phyloP scores from a whole-genome alignment of 208 protist species.

The Trypanosoma boissoni region DNA sequence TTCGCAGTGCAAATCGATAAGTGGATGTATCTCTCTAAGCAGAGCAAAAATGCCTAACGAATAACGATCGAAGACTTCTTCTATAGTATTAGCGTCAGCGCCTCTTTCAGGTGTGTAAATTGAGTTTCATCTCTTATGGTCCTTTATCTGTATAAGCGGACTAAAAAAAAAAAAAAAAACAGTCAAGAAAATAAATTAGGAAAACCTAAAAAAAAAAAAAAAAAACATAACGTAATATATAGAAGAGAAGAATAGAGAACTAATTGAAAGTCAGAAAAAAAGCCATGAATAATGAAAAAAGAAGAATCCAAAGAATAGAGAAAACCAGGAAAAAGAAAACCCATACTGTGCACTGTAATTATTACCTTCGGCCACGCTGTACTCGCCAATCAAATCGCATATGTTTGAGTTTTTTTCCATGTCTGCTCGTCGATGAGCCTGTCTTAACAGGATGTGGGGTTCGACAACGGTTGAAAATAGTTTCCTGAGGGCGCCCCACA shows the following conservation, averaged over 20 bases:
- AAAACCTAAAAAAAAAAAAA: not conserved
- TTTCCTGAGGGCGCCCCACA: conserved; percentile 67
- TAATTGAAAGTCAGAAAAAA: too few species aligned
- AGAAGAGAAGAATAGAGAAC: not conserved
- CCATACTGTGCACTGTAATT: not conserved
- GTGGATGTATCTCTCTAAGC: too few species aligned
- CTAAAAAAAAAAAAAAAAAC: not conserved
- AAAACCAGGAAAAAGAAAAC: conserved; percentile 7
- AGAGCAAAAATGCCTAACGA: too few species aligned
- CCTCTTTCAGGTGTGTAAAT: too few species aligned
- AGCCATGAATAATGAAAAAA: conserved; percentile 4
- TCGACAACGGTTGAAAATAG: conserved; percentile 73
- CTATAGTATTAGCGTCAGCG: too few species aligned
- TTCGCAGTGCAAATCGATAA: too few species aligned
- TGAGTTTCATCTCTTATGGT: too few species aligned
- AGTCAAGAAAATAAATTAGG: not conserved
- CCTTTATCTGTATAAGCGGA: not conserved
- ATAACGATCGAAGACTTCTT: too few species aligned
- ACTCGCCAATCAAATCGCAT: conserved; percentile 72
- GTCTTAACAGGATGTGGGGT: conserved; percentile 80
- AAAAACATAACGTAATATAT: conserved; percentile 1
- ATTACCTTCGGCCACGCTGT: conserved; percentile 36
- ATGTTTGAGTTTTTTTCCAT: conserved; percentile 74
- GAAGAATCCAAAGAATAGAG: conserved; percentile 3
- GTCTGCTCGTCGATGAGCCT: conserved; percentile 55